phyloP scores from a whole-genome alignment of 202 grass and related monocot species.

The Schoenoplectus tabernaemontani region DNA sequence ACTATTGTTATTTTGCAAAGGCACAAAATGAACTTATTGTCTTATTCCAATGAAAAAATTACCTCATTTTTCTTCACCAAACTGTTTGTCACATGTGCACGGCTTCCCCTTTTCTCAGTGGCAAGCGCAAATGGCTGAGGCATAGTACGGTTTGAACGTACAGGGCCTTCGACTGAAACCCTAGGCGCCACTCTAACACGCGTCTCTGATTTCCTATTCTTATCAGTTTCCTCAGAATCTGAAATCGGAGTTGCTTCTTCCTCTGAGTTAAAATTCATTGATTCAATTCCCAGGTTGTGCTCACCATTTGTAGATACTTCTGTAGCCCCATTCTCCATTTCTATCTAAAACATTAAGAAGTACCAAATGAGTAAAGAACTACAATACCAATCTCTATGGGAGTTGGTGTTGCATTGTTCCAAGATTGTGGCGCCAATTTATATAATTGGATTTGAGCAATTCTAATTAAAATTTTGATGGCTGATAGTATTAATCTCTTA shows the following conservation, averaged over 20 bases:
- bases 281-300: conserved; percentile 49
- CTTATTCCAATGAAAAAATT: not conserved
- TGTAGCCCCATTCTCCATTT: conserved; percentile 44
- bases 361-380: not conserved
- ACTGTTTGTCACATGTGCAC: conserved; percentile 28
- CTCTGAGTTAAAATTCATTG: conserved; percentile 40
- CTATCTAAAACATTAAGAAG: conserved; percentile 16
- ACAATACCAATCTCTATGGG: not conserved
- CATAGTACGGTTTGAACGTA: conserved; percentile 29
- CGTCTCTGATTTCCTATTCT: conserved; percentile 32
- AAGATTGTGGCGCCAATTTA: not conserved
- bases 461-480: not conserved
- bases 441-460: not conserved
- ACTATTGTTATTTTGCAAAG: not conserved
- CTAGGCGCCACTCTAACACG: conserved; percentile 34
- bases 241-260: conserved; percentile 26
- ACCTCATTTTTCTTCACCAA: conserved; percentile 18
- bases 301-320: conserved; percentile 55
- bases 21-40: not conserved
- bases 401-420: not conserved
- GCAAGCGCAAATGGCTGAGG: conserved; percentile 41
- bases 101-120: conserved; percentile 42
- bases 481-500: not conserved
- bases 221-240: conserved; percentile 33
- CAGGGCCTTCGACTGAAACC: conserved; percentile 34